These are phyloP conservation scores for Syzygium grande DNA, from an alignment of 345 rosid species.

Conservation along the genomic window DNA sequence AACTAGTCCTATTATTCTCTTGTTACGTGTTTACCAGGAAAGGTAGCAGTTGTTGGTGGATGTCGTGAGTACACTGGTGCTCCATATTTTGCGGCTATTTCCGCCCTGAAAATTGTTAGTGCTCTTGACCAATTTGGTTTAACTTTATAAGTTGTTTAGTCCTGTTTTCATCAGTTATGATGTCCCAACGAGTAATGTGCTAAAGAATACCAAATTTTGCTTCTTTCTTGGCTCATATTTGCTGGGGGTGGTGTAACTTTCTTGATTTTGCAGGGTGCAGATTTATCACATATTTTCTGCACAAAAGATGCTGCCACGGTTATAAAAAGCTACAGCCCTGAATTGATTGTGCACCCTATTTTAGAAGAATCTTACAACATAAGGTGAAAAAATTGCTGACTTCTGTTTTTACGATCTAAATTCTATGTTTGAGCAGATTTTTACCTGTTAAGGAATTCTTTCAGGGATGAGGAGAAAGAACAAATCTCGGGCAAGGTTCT, in stretches of 20 bases:
- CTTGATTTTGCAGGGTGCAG: slow-evolving; percentile 56
- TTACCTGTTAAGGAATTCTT: slow-evolving; percentile 8
- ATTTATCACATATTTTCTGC: slow-evolving; percentile 96
- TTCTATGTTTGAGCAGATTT: not conserved
- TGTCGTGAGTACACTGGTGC: slow-evolving; percentile 99
- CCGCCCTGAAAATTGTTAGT: slow-evolving; percentile 84
- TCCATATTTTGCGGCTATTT: slow-evolving; percentile 95
- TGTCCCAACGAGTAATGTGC: not conserved
- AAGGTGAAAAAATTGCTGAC: slow-evolving; percentile 21
- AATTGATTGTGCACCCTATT: slow-evolving; percentile 87
- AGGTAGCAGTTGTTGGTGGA: slow-evolving; percentile 91
- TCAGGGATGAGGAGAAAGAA: slow-evolving; percentile 48
- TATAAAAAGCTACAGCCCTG: slow-evolving; percentile 95
- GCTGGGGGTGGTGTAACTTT: not conserved
- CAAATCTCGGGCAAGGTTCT: slow-evolving; percentile 40
- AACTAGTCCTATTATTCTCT: not conserved
- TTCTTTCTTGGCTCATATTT: not conserved
- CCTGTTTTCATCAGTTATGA: not conserved
- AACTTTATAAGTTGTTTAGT: not conserved
- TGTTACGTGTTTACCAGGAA: slow-evolving; percentile 36
- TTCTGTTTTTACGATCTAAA: not conserved
- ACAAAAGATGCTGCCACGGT: slow-evolving; percentile 94
- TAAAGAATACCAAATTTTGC: not conserved
- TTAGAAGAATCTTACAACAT: slow-evolving; percentile 77
- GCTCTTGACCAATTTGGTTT: not conserved